Evolutionary conservation across 192 early-diverging fungal genomes (phyloP).

Genomic region (Mortierella antarctica): DNA sequence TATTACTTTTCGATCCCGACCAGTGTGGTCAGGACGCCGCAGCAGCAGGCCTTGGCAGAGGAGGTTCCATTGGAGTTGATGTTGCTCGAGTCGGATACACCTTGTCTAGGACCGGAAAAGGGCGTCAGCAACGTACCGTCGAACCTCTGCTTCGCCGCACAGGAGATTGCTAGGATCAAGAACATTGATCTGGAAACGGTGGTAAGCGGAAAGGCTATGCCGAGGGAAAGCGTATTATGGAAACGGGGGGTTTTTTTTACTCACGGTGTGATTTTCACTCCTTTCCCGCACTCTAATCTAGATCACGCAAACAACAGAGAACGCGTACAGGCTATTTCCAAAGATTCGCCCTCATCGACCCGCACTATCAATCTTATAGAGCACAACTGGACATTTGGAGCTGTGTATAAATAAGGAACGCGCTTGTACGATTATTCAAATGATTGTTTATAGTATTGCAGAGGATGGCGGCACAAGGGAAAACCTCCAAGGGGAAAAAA

Average conservation of each 20-base stretch:
- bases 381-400: background rate
- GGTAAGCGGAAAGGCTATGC: constrained; percentile 33
- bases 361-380: constrained; percentile 19
- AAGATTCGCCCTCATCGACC: constrained; percentile 43
- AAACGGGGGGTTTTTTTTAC: background rate
- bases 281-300: constrained; percentile 9
- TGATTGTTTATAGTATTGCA: too few relatives aligned
- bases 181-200: constrained; percentile 58
- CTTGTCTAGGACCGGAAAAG: constrained; percentile 62
- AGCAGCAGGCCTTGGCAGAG: constrained; percentile 59
- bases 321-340: constrained; percentile 53
- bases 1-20: constrained; percentile 70
- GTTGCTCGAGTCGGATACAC: constrained; percentile 68
- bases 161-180: constrained; percentile 65
- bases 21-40: constrained; percentile 56
- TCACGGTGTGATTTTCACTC: background rate
- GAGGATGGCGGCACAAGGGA: too few relatives aligned
- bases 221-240: background rate
- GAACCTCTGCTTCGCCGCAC: constrained; percentile 56
- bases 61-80: constrained; percentile 60
- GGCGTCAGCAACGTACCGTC: constrained; percentile 62
- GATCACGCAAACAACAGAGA: constrained; percentile 51
- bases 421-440: too few relatives aligned
- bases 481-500: too few relatives aligned
- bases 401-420: too few relatives aligned